phyloP scores from a whole-genome alignment of 31 red algal genomes.

The Endocladia muricata region DNA sequence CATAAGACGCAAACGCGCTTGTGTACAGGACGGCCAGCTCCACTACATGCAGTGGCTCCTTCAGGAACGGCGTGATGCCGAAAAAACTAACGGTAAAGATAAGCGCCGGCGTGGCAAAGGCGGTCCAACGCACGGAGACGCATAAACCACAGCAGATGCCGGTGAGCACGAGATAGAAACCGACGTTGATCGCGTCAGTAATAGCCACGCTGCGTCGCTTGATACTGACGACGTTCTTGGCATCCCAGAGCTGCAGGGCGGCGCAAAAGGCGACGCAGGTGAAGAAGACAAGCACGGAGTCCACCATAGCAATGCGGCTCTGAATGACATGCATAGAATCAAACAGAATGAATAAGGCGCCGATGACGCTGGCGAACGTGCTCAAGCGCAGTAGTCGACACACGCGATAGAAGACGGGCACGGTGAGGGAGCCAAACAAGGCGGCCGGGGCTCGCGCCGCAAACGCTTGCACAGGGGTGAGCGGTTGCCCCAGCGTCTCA shows the following conservation, averaged over 20 bases:
- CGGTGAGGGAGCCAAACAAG: slow-evolving; percentile 76
- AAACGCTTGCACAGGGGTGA: slow-evolving; percentile 35
- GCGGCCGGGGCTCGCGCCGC: slow-evolving; percentile 64
- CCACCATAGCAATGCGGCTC: slow-evolving; percentile 70
- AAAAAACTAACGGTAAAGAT: slow-evolving; percentile 67
- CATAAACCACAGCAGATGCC: slow-evolving; percentile 56
- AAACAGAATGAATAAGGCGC: slow-evolving; percentile 63
- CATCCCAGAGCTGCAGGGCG: slow-evolving; percentile 70
- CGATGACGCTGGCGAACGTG: slow-evolving; percentile 47
- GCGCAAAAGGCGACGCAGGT: slow-evolving; percentile 56
- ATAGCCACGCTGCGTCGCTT: slow-evolving; percentile 5
- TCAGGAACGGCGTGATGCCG: slow-evolving; percentile 51
- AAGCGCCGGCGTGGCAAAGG: slow-evolving; percentile 79
- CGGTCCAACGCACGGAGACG: slow-evolving; percentile 80
- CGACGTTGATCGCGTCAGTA: slow-evolving; percentile 11
- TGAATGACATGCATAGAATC: slow-evolving; percentile 76
- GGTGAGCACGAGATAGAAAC: slow-evolving; percentile 42
- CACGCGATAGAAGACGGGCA: slow-evolving; percentile 74
- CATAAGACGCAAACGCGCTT: slow-evolving; percentile 51
- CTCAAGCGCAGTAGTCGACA: slow-evolving; percentile 65
- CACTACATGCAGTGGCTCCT: slow-evolving; percentile 43
- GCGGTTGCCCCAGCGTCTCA: slow-evolving; percentile 15
- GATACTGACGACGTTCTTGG: slow-evolving; percentile 35
- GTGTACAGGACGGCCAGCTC: slow-evolving; percentile 56
- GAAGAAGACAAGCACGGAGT: slow-evolving; percentile 73